Evolutionary conservation across 2,329 filamentous ascomycete species (phyloP), one percentile per base, ranked within the genome.

Genomic region (Phoma sp.): DNA sequence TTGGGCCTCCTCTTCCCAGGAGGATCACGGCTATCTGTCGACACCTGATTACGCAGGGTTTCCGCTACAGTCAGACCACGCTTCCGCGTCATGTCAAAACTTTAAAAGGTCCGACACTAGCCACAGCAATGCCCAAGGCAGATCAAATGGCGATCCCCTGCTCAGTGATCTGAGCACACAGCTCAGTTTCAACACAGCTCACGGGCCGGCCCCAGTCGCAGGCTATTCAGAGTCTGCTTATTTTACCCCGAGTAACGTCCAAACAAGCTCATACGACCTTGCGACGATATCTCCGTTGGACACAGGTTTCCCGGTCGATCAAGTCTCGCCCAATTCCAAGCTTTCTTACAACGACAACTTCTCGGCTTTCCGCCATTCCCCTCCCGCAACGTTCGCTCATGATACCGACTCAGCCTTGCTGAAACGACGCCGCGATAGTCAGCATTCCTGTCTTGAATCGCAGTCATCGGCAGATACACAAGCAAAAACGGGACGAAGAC

Each of bases 261-360:
- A 29, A 0, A 33, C n/a, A 6, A 27, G 39, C 3, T 8, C 13
- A 7, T 43, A 49, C 13, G 32, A 54, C 22, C 10, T 49, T 27
- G n/a, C 41, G 13, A 51, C 52, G 2, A 46, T 61, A 1, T 55
- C 60, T 1, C 57, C 57, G 8, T 4, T 57, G 33, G 27, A 60
- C 29, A 59, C 52, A 25, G 32, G 9, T n/a, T 63, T 60, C 46
- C 43, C 59, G 9, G 4, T 24, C 4, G 45, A 54, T 11, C 14
- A 44, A 14, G 27, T 18, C 9, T 45, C 51, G 23, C 48, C 39
- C 13, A 11, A 18, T 4, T 52, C 52, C 6, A 36, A 53, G n/a
- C 9, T 30, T n/a, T 29, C 27, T 9, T 29, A 2, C 3, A 1
- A 18, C 18, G 18, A 18, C 18, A 2, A 18, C 18, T 18, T 18